Evolutionary conservation across 1,284 basidiomycete genomes (phyloP).

Genomic region (Leccinum solheimii): DNA sequence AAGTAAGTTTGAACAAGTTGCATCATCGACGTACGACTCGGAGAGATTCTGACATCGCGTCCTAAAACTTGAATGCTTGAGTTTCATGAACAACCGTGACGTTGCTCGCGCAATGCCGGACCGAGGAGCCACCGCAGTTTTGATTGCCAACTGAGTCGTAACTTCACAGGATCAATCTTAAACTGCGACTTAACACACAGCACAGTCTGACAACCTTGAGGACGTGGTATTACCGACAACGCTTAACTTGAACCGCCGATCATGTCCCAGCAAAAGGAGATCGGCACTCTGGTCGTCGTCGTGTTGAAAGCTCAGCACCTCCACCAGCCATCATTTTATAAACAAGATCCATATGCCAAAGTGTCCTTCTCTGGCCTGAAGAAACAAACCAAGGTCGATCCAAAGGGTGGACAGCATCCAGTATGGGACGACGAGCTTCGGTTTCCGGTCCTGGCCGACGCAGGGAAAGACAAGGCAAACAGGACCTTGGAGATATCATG

Average conservation of each 20-base stretch:
- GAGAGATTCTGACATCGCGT: no score
- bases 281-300: slow-evolving; percentile 73
- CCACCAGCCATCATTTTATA: slow-evolving; percentile 70
- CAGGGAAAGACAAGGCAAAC: slow-evolving; percentile 42
- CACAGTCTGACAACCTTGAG: not conserved
- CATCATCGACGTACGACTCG: no score
- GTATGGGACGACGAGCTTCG: slow-evolving; percentile 75
- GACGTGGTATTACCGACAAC: not conserved
- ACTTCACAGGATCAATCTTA: not conserved
- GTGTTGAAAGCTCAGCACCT: slow-evolving; percentile 74
- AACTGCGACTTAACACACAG: not conserved
- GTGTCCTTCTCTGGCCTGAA: slow-evolving; percentile 45
- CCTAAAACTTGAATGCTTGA: no score
- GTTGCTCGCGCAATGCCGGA: not conserved
- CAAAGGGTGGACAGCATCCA: slow-evolving; percentile 76
- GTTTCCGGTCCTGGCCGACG: slow-evolving; percentile 47
- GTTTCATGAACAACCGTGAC: no score
- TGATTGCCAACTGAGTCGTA: not conserved
- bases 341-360: slow-evolving; percentile 71
- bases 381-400: slow-evolving; percentile 60
- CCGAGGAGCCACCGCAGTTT: not conserved
- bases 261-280: slow-evolving; percentile 40
- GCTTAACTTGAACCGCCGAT: not conserved
- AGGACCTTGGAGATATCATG: slow-evolving; percentile 64
- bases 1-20: no score